phyloP scores from a whole-genome alignment of 2,329 filamentous ascomycete genomes.

The Neopestalotiopsis clavispora region DNA sequence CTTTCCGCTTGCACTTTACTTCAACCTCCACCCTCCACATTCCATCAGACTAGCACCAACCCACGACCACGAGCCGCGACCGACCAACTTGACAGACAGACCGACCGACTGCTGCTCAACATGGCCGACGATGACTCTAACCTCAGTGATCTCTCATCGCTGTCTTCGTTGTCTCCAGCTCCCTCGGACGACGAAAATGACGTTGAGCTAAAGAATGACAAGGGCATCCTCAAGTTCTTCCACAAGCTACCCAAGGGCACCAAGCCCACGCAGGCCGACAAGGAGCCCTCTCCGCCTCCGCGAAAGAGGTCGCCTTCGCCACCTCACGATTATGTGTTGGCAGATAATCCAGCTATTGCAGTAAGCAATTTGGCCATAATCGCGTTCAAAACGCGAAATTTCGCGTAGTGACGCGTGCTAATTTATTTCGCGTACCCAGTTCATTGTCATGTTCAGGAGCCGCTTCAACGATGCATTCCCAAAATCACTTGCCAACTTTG shows the following conservation, averaged over 20 bases:
- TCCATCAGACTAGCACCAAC: slow-evolving; percentile 22
- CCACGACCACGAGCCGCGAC: slow-evolving; percentile 13
- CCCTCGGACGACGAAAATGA: slow-evolving; percentile 60
- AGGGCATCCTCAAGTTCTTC: slow-evolving; percentile 72
- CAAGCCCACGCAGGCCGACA: slow-evolving; percentile 47
- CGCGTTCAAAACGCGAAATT: slow-evolving; percentile 56
- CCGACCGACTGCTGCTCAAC: slow-evolving; percentile 27
- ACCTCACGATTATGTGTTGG: slow-evolving; percentile 86
- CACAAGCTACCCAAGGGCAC: slow-evolving; percentile 57
- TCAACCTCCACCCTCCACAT: slow-evolving; percentile 32
- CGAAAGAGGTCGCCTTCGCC: slow-evolving; percentile 86
- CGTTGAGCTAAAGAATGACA: slow-evolving; percentile 54
- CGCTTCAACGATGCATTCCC: slow-evolving; percentile 91
- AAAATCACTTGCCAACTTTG: slow-evolving; percentile 85
- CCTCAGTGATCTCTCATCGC: slow-evolving; percentile 59
- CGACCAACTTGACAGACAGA: background rate
- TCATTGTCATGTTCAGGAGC: slow-evolving; percentile 97
- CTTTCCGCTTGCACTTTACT: slow-evolving; percentile 22
- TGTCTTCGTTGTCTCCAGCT: slow-evolving; percentile 56
- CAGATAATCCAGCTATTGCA: slow-evolving; percentile 90
- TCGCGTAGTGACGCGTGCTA: slow-evolving; percentile 50
- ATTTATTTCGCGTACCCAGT: slow-evolving; percentile 57
- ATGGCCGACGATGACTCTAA: slow-evolving; percentile 67
- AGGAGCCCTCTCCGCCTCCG: slow-evolving; percentile 67
- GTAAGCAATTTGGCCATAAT: slow-evolving; percentile 64